Base-by-base conservation (phyloP, 2,329 filamentous ascomycete species). In the Domatiomyces catenatus region DNA sequence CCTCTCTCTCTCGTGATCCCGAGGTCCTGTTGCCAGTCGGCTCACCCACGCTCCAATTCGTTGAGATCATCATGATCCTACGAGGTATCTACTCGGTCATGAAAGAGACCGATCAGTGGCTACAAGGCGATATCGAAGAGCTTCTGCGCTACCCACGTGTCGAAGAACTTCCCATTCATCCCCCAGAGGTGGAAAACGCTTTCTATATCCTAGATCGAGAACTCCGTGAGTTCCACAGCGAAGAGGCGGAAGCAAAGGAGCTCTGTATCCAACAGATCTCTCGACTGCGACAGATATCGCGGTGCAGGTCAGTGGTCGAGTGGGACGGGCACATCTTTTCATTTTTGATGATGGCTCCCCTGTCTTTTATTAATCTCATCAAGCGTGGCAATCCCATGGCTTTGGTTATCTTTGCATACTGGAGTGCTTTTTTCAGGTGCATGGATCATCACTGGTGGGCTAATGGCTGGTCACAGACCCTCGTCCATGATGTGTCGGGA, bases 391-490 rank as follows among this genome's bases (percentile, higher is more conserved):
- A 58, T 42, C 58, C 58, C 15, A 50, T 55, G 44, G 55, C 58
- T 12, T 48, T 60, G 42, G 54, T 52, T 15, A 46, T 60, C 8
- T 58, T 60, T 47, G 55, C 57, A 17, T 54, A 58, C 42, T 60
- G 58, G 58, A 55, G 56, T 19, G 58, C 55, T 6, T 53, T 50
- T 39, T 57, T 60, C 39, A 48, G 55, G 12, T 58, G 56, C 48
- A 58, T 60, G 51, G 58, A 60, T 49, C 58, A 60, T 50, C 54
- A 58, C 36, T 60, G 58, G 58, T 60, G 58, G 58, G 58, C 56
- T 8, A 52, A 52, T 7, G 58, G 58, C 20, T 60, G 58, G 58
- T 53, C 54, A n/a, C 56, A 58, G 49, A 57, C 50, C 20, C 50
- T 60, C 39, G 56, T 60, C 2, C 46, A 52, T 26, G 58, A 58